Base-by-base conservation (phyloP, 2,329 filamentous ascomycete genomes). In the Neonectria sp. region DNA sequence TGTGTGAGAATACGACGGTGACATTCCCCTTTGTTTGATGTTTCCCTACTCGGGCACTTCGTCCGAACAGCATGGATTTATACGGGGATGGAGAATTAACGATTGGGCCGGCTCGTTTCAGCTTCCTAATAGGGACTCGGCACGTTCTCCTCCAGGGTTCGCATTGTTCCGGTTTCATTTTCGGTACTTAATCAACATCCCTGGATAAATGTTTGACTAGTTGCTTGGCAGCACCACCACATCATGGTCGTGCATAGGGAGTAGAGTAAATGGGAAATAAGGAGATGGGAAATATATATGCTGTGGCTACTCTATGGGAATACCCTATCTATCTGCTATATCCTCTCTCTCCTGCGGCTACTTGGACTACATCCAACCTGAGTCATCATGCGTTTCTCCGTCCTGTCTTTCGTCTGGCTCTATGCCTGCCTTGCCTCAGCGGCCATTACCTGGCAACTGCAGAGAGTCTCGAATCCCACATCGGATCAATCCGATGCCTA, bases 401-500 rank as follows among this genome's bases (percentile, higher is more conserved):
- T 80, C 29, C 52, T 78, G 52, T 60, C 77, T 9, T 67, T 78
- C 40, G 61, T 76, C 17, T 68, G 77, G 63, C 69, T 68, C 11
- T 81, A 74, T 67, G 75, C 76, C 59, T 77, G 78, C 31, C 66
- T 75, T 15, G 77, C 78, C 43, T 81, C 81, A 0, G 82, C 77
- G 11, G 74, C 79, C 6, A 73, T 86, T 33, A 82, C 73, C 48
- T 86, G 79, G 79, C 72, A 76, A 0, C 69, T 86, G 0, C 66
- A 81, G 40, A 81, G 79, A 55, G 75, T 75, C 1, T 33, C 76
- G n/a, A 84, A 79, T 70, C 84, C 84, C 0, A 79, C 81, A 0
- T 57, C 76, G 0, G 84, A 86, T 73, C 77, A 86, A 45, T 35
- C 67, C 11, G 83, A 85, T 35, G 84, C 84, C 40, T 86, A 86